Evolutionary conservation across 2,329 filamentous ascomycete genomes (phyloP).

Genomic region (Penicillium polonicum): DNA sequence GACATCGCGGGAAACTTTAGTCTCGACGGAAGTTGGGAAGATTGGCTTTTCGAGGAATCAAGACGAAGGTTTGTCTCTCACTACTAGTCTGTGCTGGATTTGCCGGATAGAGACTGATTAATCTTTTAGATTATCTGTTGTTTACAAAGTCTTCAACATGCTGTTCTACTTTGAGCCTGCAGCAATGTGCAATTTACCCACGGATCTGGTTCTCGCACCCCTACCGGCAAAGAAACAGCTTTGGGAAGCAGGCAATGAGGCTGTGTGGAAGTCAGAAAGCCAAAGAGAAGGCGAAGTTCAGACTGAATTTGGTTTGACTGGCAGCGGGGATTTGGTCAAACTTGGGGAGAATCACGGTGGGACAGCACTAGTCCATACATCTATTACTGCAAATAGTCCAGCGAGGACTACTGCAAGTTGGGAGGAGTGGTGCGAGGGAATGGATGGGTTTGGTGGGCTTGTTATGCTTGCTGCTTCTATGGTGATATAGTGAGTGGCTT

Average conservation of each 20-base stretch:
- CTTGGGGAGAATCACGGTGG: neutral
- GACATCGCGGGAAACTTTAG: neutral
- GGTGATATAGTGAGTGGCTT: neutral
- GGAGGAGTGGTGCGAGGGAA: neutral
- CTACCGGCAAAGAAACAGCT: neutral
- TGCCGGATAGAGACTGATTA: neutral
- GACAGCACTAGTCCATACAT: neutral
- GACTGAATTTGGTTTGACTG: neutral
- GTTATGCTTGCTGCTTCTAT: neutral
- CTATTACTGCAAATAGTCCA: neutral
- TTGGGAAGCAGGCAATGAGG: neutral
- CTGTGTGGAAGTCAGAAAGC: neutral
- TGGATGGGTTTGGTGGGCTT: neutral
- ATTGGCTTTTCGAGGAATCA: neutral
- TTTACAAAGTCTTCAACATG: neutral
- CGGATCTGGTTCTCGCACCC: neutral
- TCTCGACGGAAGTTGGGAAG: neutral
- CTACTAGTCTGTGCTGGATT: neutral
- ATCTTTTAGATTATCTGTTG: neutral
- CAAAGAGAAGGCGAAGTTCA: neutral
- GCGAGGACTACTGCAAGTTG: neutral
- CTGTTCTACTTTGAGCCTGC: neutral
- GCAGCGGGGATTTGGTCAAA: neutral
- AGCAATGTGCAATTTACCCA: neutral
- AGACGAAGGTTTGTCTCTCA: neutral